Evolutionary conservation across 352 stramenopile species (phyloP).

Genomic region (Blastocystis sp.): DNA sequence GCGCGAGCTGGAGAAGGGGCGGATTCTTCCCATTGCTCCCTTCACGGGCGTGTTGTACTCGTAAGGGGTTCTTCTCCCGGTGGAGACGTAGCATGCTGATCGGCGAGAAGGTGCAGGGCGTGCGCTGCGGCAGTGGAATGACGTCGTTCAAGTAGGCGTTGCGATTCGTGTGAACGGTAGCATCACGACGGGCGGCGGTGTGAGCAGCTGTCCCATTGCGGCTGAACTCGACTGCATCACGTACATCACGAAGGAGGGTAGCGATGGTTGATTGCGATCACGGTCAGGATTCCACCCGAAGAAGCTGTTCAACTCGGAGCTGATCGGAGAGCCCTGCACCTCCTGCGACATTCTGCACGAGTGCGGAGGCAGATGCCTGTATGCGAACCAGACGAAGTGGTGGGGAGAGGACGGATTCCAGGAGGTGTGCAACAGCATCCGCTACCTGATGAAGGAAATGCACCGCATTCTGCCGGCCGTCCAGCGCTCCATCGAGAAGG

Average conservation of each 20-base stretch:
- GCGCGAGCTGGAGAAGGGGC: slow-evolving; percentile 75
- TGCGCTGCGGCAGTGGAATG: slow-evolving; percentile 77
- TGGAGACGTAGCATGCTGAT: slow-evolving; percentile 69
- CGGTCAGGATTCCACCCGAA: slow-evolving; percentile 76
- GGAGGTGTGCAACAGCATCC: slow-evolving; percentile 77
- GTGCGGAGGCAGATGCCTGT: slow-evolving; percentile 77
- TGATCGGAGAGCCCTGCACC: slow-evolving; percentile 76
- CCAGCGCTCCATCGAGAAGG: slow-evolving; percentile 76
- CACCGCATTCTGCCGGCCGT: slow-evolving; percentile 76
- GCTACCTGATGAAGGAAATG: slow-evolving; percentile 77
- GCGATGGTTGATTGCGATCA: neutral
- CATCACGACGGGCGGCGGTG: slow-evolving; percentile 76
- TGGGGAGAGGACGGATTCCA: slow-evolving; percentile 77
- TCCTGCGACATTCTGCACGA: slow-evolving; percentile 77
- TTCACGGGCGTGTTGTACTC: slow-evolving; percentile 76
- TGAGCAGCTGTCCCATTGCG: slow-evolving; percentile 77
- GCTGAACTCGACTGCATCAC: slow-evolving; percentile 76
- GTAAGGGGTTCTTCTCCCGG: neutral
- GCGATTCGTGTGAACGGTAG: neutral
- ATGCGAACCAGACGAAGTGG: slow-evolving; percentile 78
- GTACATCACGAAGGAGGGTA: slow-evolving; percentile 75
- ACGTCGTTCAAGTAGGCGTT: slow-evolving; percentile 76
- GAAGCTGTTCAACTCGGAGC: slow-evolving; percentile 75
- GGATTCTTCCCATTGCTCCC: slow-evolving; percentile 76
- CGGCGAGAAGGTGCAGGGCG: slow-evolving; percentile 75